Evolutionary conservation across 305 asterid species (phyloP), one percentile per base, ranked within the genome.

Genomic region (Caryopteris hybrid): DNA sequence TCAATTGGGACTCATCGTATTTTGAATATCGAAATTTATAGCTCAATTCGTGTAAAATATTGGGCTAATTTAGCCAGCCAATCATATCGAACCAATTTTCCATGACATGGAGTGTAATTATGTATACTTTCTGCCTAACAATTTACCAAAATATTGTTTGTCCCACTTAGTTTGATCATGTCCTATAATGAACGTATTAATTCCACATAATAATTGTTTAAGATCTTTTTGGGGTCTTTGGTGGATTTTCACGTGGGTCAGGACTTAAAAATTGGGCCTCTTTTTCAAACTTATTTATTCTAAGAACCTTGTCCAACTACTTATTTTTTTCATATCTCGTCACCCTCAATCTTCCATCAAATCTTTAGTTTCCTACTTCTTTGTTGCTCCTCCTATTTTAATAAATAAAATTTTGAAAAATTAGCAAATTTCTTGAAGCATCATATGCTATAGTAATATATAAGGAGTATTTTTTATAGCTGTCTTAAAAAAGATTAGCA

Each of bases 201-300:
- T 58, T 34, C 5, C 31, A 36, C 47, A 36, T 0, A 31, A 6
- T 33, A 18, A 10, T 36, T 36, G 10, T 9, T 16, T 45, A 18
- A 22, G 16, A 45, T 11, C 29, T 5, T 41, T 18, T 41, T 16
- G 3, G 1, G 9, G 31, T 16, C 25, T 8, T 41, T 41, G 20
- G 72, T 67, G 64, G 64, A 41, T 12, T 66, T 58, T 68, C 65
- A 68, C 65, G 72, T 43, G 72, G 65, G 48, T 29, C 27, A 7
- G 42, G 36, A 67, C 14, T 68, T 42, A 55, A 27, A 68, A 55
- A 50, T 21, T 55, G 5, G 14, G 16, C 71, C 29, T 22, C 29
- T 36, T 34, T 66, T 14, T 66, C 39, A 50, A 65, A 52, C 71
- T 66, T 23, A 18, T 20, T 65, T 36, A 36, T 36, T 36, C 16